phyloP scores from a whole-genome alignment of 2,329 filamentous ascomycete genomes.

The Pseudocercospora cruenta region DNA sequence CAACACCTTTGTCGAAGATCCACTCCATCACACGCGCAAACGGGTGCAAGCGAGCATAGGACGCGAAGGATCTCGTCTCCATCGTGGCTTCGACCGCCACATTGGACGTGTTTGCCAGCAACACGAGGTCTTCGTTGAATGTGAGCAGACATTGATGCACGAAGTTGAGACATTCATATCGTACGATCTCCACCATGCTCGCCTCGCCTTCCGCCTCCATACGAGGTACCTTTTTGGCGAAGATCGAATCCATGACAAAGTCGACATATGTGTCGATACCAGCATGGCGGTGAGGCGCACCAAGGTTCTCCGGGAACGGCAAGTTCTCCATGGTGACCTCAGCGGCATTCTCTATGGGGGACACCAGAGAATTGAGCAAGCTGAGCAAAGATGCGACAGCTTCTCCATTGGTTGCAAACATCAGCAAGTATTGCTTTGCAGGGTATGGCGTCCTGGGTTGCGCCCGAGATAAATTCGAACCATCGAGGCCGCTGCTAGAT shows the following conservation, averaged over 20 bases:
- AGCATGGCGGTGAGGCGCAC: slow-evolving; percentile 74
- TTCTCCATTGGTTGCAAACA: slow-evolving; percentile 36
- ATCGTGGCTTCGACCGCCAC: slow-evolving; percentile 76
- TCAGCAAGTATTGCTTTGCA: slow-evolving; percentile 38
- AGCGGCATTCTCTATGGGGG: slow-evolving; percentile 64
- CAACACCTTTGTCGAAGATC: slow-evolving; percentile 92
- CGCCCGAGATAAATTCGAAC: slow-evolving; percentile 20
- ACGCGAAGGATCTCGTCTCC: slow-evolving; percentile 71
- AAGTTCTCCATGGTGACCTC: slow-evolving; percentile 70
- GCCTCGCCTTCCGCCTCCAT: slow-evolving; percentile 67
- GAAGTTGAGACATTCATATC: slow-evolving; percentile 82
- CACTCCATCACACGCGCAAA: slow-evolving; percentile 97
- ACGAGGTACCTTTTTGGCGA: slow-evolving; percentile 51
- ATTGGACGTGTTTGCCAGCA: slow-evolving; percentile 78
- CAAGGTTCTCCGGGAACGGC: slow-evolving; percentile 85
- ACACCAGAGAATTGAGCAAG: slow-evolving; percentile 72
- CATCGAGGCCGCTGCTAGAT: slow-evolving; percentile 52
- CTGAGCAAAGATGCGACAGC: slow-evolving; percentile 75
- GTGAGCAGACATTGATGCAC: slow-evolving; percentile 75
- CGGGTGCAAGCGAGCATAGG: slow-evolving; percentile 85
- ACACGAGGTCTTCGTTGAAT: slow-evolving; percentile 92
- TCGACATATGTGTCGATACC: slow-evolving; percentile 94
- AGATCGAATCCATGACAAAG: slow-evolving; percentile 78
- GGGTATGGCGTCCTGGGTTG: slow-evolving; percentile 23
- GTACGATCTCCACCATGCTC: slow-evolving; percentile 64